Conservation (phyloP, 257 asterid species). For the Orobanche coerulescens region DNA sequence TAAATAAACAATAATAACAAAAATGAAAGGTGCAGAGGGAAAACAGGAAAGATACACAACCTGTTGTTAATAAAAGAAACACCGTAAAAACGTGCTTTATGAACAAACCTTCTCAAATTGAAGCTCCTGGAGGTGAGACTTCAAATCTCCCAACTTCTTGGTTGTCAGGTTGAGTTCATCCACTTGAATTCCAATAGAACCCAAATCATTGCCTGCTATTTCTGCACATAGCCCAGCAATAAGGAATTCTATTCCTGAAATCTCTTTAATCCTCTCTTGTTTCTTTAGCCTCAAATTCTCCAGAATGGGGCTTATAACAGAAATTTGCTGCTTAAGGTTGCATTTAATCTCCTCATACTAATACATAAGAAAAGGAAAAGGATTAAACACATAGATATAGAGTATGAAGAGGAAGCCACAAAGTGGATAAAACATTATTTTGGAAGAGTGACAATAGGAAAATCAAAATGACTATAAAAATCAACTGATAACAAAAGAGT, state of each 20-base stretch:
- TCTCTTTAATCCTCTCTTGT: constrained; percentile 51
- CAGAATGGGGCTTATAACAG: constrained; percentile 41
- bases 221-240: constrained; percentile 56
- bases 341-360: constrained; percentile 40
- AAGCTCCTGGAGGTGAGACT: constrained; percentile 59
- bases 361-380: not conserved
- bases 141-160: constrained; percentile 50
- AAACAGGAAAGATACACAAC: constrained; percentile 1
- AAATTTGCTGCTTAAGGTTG: constrained; percentile 51
- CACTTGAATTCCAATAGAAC: constrained; percentile 32
- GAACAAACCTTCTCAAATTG: constrained; percentile 55
- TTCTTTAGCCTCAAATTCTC: constrained; percentile 49
- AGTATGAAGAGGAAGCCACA: constrained; percentile 2
- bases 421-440: not conserved
- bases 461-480: not conserved
- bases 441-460: not conserved
- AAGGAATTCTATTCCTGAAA: constrained; percentile 45
- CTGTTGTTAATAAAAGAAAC: constrained; percentile 9
- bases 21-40: not conserved
- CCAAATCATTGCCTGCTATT: constrained; percentile 51
- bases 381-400: constrained; percentile 14
- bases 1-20: no score
- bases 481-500: not conserved
- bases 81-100: not conserved
- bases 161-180: constrained; percentile 60